Percentiles rank a stretch among this genome's conserved stretches.
Evolutionary conservation across 768 basidiomycete genomes (phyloP).

Genomic region (Exidia glandulosa): DNA sequence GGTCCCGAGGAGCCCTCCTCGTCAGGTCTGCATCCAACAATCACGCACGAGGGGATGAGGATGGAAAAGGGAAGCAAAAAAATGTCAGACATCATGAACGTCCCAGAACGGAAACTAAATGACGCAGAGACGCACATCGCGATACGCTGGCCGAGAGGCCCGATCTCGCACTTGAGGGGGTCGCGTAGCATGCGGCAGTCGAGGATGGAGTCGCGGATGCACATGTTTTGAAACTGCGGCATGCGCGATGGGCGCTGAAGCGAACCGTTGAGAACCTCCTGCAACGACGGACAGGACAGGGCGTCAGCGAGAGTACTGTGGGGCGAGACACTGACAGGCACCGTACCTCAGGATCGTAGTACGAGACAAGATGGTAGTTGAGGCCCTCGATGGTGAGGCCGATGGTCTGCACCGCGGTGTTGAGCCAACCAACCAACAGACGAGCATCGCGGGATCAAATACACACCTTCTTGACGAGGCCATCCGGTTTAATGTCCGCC

Average conservation of each 20-base stretch:
- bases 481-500: slow-evolving; percentile 25
- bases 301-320: background rate
- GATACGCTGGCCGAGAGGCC: background rate
- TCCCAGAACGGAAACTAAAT: too few relatives aligned
- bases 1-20: background rate
- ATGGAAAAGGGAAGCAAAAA: too few relatives aligned
- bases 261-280: background rate
- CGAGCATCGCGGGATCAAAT: background rate
- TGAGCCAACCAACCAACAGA: background rate
- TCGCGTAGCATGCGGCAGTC: background rate
- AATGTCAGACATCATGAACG: too few relatives aligned
- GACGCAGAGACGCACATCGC: background rate
- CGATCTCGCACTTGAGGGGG: background rate
- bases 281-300: too few relatives aligned
- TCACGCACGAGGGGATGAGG: too few relatives aligned
- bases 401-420: slow-evolving; percentile 13
- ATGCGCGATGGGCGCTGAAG: background rate
- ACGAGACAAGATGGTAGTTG: slow-evolving; percentile 25
- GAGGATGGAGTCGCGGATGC: background rate
- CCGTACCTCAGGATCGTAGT: slow-evolving; percentile 29
- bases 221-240: background rate
- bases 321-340: slow-evolving; percentile 18
- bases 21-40: background rate
- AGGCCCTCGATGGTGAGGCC: slow-evolving; percentile 24
- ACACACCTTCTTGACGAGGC: slow-evolving; percentile 32